Base-by-base conservation (phyloP, 2,329 filamentous ascomycete species). In the Daldinia sp. region DNA sequence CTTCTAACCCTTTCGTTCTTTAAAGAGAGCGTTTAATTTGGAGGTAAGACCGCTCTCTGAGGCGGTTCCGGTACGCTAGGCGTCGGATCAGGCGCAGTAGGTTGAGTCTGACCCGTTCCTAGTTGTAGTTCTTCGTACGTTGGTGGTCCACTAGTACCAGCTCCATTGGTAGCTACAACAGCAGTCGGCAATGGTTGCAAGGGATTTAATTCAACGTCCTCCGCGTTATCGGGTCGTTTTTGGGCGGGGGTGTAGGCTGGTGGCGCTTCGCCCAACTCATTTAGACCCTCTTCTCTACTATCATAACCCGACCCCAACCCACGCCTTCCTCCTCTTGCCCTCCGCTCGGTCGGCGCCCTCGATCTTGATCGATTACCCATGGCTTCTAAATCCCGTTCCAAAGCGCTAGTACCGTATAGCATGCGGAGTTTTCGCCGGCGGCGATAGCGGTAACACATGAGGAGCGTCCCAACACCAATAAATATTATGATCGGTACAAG, bases 191-290 rank as follows among this genome's bases (percentile, higher is more conserved):
- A 67, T 13, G 69, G 71, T 35, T 28, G 50, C 18, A 76, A 60
- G 6, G 70, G 70, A 20, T 63, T 65, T 51, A 75, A 41, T 50
- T 76, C 75, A 6, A 72, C 60, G 9, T 57, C 72, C 4, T 73
- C 71, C 20, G 57, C 59, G 26, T 67, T 56, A 33, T 66, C 65
- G 15, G 66, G 63, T 35, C 69, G 70, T 46, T 73, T 74, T 4
- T 72, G 70, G 18, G 62, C 58, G 37, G 73, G 66, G 4, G 72
- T 73, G 48, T 79, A 79, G 10, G 74, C 76, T 10, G 77, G 77
- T 9, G 77, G 77, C 6, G 77, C 77, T 63, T 79, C 77, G 42
- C 77, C 77, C 3, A 78, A 60, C 66, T 79, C 77, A 37, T 79
- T 78, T 46, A 79, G 68, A 1, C 77, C 77, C 58, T 79, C 76